Evolutionary conservation across 2,329 filamentous ascomycete species (phyloP).

Genomic region (Cladosporium sp.): DNA sequence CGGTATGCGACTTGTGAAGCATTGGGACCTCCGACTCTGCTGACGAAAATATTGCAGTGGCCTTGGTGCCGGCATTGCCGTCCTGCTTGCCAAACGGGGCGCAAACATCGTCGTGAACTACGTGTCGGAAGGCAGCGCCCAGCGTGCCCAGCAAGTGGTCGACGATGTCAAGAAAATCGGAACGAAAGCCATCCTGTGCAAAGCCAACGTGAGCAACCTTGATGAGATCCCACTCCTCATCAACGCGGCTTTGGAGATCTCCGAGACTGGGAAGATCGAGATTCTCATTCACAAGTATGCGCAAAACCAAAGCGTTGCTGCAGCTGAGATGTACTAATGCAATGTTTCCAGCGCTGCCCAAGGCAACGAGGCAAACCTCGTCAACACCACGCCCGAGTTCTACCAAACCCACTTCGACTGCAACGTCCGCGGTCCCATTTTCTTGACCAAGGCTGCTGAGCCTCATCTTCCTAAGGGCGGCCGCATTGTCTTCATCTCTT

Average conservation of each 20-base stretch:
- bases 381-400: background rate
- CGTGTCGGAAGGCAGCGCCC: background rate
- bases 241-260: background rate
- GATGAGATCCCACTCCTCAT: background rate
- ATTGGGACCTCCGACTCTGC: background rate
- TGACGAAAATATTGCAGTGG: background rate
- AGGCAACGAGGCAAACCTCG: background rate
- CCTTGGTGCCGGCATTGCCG: conserved; percentile 6
- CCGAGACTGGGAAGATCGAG: background rate
- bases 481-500: conserved; percentile 59
- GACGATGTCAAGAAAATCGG: background rate
- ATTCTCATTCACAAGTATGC: background rate
- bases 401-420: conserved; percentile 38
- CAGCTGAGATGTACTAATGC: too few relatives aligned
- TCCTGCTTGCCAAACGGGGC: conserved; percentile 17
- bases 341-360: background rate
- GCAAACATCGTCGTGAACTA: background rate
- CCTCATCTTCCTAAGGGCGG: conserved; percentile 67
- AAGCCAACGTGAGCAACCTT: background rate
- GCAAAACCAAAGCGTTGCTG: too few relatives aligned
- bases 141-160: background rate
- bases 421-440: conserved; percentile 76
- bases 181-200: background rate
- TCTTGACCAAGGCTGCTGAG: conserved; percentile 68
- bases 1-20: background rate